Conservation (phyloP, 1,284 basidiomycete genomes). For the Trichosporon sp. region DNA sequence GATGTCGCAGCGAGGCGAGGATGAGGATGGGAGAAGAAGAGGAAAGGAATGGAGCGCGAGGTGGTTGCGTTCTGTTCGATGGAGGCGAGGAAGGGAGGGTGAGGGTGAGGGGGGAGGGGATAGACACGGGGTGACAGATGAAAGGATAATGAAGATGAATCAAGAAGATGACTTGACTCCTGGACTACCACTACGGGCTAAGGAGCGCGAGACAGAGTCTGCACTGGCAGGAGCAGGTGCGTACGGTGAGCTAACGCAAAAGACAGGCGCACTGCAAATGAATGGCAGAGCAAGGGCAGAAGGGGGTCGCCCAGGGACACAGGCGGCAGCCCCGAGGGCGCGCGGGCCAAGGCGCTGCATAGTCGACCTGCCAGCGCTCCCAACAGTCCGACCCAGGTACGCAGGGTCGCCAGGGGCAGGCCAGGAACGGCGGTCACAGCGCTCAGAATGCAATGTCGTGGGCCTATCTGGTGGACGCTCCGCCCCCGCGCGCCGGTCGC, state of each 20-base stretch:
- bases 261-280: conserved; percentile 14
- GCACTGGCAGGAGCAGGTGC: neutral
- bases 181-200: conserved; percentile 16
- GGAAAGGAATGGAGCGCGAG: neutral
- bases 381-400: neutral
- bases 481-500: neutral
- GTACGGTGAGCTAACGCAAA: conserved; percentile 13
- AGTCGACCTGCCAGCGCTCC: neutral
- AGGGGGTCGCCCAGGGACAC: neutral
- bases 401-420: conserved; percentile 7
- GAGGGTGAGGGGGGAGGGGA: neutral
- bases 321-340: neutral
- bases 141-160: conserved; percentile 21
- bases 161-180: conserved; percentile 14
- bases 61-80: neutral
- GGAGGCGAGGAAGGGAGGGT: neutral
- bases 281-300: conserved; percentile 9
- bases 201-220: neutral
- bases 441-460: conserved; percentile 13
- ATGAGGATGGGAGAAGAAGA: conserved; percentile 13
- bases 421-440: conserved; percentile 14
- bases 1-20: neutral
- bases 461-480: neutral
- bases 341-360: neutral
- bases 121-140: conserved; percentile 16